These are phyloP conservation scores for Rhododendron simsii DNA, from an alignment of 148 eudicot genomes.

Conservation along the genomic window DNA sequence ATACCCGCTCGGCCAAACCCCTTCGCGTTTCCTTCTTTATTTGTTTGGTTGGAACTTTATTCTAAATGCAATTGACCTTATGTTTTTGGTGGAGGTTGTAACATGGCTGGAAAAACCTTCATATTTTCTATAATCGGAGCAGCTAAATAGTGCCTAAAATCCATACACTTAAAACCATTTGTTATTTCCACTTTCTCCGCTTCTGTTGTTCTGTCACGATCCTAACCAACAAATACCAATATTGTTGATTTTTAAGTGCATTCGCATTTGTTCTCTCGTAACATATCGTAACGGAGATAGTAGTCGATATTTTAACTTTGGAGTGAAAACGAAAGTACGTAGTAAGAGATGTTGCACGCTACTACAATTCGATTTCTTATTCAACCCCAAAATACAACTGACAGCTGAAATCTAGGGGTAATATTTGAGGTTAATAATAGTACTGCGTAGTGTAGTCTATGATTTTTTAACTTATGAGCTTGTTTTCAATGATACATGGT, in stretches of 20 bases:
- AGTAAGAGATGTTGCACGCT: too few species aligned
- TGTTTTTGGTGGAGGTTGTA: neutral
- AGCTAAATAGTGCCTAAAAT: neutral
- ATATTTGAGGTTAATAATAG: too few species aligned
- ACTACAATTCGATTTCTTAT: too few species aligned
- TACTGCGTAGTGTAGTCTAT: too few species aligned
- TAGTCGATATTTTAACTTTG: too few species aligned
- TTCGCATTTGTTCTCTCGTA: neutral
- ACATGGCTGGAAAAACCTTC: neutral
- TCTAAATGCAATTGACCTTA: neutral
- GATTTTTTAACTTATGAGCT: too few species aligned
- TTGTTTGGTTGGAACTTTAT: neutral
- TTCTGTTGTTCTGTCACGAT: neutral
- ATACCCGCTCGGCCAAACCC: neutral
- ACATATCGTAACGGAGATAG: neutral
- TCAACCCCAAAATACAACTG: too few species aligned
- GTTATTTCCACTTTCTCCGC: neutral
- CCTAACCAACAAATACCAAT: neutral
- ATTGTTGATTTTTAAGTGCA: neutral
- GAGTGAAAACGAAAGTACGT: too few species aligned
- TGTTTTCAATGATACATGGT: too few species aligned
- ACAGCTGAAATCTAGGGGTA: too few species aligned
- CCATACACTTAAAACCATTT: neutral
- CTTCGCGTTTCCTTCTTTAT: neutral
- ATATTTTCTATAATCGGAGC: neutral